These are phyloP conservation scores for Acer campestre DNA, from an alignment of 345 rosid genomes.

Conservation along the genomic window DNA sequence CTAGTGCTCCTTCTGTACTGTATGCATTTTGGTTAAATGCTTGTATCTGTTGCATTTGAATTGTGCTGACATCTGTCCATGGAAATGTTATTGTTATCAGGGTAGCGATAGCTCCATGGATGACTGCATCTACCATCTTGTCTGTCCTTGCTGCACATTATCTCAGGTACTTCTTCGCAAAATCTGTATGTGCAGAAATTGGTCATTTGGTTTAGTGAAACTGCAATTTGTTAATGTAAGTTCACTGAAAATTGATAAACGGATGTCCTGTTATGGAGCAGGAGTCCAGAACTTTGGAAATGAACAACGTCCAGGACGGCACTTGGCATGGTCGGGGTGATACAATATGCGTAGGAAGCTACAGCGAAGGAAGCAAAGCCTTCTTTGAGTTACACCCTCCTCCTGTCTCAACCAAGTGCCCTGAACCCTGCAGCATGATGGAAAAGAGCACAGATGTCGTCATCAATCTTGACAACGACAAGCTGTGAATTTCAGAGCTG, in stretches of 20 bases:
- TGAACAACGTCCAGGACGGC: slow-evolving; percentile 93
- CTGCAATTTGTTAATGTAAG: neutral
- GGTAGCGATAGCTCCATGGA: slow-evolving; percentile 69
- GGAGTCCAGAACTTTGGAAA: slow-evolving; percentile 93
- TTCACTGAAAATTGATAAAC: neutral
- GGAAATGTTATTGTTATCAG: slow-evolving; percentile 39
- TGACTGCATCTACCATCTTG: slow-evolving; percentile 71
- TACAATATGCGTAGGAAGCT: slow-evolving; percentile 69
- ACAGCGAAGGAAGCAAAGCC: slow-evolving; percentile 54
- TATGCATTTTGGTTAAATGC: slow-evolving; percentile 5
- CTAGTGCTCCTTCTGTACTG: neutral
- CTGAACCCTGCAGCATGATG: slow-evolving; percentile 33
- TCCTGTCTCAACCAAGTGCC: slow-evolving; percentile 43
- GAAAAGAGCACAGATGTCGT: slow-evolving; percentile 24
- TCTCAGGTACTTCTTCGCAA: slow-evolving; percentile 56
- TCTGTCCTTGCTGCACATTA: slow-evolving; percentile 79
- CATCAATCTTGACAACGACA: slow-evolving; percentile 19
- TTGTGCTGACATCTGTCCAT: neutral
- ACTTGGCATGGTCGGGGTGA: slow-evolving; percentile 97
- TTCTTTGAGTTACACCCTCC: slow-evolving; percentile 54
- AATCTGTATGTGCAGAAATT: neutral
- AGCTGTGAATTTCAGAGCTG: neutral
- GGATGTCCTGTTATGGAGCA: slow-evolving; percentile 29
- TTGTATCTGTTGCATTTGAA: neutral
- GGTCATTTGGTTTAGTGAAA: neutral